Evolutionary conservation across 352 stramenopile genomes (phyloP).

Genomic region (Pythium dissimile): DNA sequence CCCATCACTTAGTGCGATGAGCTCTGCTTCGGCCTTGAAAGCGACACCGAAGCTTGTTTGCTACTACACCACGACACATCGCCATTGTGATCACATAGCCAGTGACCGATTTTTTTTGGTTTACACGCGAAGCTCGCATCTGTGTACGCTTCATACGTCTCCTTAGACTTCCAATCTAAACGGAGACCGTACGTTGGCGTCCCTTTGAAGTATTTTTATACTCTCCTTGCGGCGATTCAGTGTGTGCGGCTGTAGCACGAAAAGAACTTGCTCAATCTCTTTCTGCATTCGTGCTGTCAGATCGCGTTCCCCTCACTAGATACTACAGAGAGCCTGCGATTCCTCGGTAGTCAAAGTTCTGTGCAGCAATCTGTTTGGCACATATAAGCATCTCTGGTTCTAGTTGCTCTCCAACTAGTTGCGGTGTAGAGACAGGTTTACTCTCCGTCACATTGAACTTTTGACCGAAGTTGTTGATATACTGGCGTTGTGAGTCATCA

Average conservation of each 20-base stretch:
- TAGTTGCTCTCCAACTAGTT: slow-evolving; percentile 11
- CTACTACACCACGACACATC: no score
- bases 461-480: slow-evolving; percentile 2
- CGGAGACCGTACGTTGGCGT: slow-evolving; percentile 2
- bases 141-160: slow-evolving; percentile 11
- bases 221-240: slow-evolving; percentile 17
- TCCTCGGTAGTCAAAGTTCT: slow-evolving; percentile 22
- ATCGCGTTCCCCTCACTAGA: slow-evolving; percentile 21
- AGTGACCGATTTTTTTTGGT: no score
- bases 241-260: slow-evolving; percentile 30
- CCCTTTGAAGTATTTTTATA: slow-evolving; percentile 19
- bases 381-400: slow-evolving; percentile 18
- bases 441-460: slow-evolving; percentile 2
- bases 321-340: slow-evolving; percentile 28
- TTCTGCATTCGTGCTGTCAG: slow-evolving; percentile 29
- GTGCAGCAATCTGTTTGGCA: slow-evolving; percentile 17
- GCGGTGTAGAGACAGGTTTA: slow-evolving; percentile 6
- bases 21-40: no score
- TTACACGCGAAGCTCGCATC: slow-evolving; percentile 12
- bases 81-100: no score
- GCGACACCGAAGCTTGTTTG: no score
- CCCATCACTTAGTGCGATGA: no score
- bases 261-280: slow-evolving; percentile 25
- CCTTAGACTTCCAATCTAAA: neutral
- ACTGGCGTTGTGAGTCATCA: slow-evolving; percentile 9